These are phyloP conservation scores for Seiridium unicorne DNA, from an alignment of 2,329 filamentous ascomycete genomes.

Conservation along the genomic window DNA sequence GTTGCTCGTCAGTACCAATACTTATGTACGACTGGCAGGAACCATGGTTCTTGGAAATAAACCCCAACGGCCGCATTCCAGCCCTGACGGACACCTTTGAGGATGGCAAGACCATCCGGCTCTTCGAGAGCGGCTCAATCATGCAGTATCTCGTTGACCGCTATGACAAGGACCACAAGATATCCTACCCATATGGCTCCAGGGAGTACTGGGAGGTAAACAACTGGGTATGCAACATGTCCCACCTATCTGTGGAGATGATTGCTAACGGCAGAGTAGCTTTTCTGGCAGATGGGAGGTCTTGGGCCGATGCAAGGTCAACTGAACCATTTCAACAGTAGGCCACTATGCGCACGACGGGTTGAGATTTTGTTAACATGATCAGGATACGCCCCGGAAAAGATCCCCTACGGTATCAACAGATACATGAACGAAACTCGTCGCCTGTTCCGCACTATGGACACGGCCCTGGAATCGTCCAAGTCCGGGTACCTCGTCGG, in stretches of 20 bases:
- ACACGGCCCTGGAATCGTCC: constrained; percentile 1
- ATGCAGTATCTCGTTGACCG: constrained; percentile 79
- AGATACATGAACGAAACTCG: background rate
- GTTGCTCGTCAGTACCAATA: background rate
- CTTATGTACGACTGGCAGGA: constrained; percentile 34
- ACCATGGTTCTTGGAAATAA: constrained; percentile 86
- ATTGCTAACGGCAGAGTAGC: constrained; percentile 27
- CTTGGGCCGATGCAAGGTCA: constrained; percentile 82
- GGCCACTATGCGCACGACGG: constrained; percentile 15
- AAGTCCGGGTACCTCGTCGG: constrained; percentile 8
- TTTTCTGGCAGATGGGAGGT: constrained; percentile 76
- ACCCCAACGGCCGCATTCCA: constrained; percentile 90
- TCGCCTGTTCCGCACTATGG: constrained; percentile 7
- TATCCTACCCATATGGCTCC: constrained; percentile 72
- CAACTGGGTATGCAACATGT: constrained; percentile 60
- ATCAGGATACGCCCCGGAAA: constrained; percentile 10
- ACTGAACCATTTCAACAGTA: constrained; percentile 77
- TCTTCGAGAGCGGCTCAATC: constrained; percentile 85
- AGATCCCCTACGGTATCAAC: constrained; percentile 7
- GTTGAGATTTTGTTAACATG: background rate
- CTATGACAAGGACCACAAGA: constrained; percentile 79
- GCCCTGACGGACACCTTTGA: constrained; percentile 77
- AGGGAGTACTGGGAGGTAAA: constrained; percentile 77
- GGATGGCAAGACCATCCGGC: constrained; percentile 68
- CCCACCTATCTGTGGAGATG: background rate